Conservation (phyloP, 495 filamentous ascomycete species). For the Entonaema liquescens region DNA sequence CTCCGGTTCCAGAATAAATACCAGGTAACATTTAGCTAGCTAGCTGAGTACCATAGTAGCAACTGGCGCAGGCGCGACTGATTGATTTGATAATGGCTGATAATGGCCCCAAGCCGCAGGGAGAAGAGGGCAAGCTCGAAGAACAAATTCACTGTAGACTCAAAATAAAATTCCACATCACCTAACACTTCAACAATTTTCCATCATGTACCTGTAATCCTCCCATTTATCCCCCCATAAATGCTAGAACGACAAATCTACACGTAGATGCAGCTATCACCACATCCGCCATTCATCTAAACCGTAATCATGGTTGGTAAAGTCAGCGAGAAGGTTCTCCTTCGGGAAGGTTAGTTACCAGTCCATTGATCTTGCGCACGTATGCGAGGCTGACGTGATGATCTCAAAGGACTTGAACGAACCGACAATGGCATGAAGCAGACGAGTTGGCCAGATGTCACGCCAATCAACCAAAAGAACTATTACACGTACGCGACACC, state of each 20-base stretch:
- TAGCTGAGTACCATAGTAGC: conserved; percentile 10
- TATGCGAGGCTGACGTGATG: conserved; percentile 6
- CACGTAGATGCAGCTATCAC: conserved; percentile 27
- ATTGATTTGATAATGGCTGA: conserved; percentile 38
- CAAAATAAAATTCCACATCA: conserved; percentile 7
- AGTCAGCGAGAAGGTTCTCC: conserved; percentile 63
- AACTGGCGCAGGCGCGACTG: conserved; percentile 27
- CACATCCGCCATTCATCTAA: conserved; percentile 1
- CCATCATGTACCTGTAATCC: conserved; percentile 22
- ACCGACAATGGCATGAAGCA: conserved; percentile 98
- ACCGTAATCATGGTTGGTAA: conserved; percentile 58
- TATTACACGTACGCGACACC: conserved; percentile 87
- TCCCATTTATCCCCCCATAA: neutral
- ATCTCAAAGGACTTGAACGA: conserved; percentile 73
- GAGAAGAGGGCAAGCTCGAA: conserved; percentile 30
- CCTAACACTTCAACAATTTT: conserved; percentile 7
- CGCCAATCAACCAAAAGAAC: conserved; percentile 98
- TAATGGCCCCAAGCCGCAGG: conserved; percentile 32
- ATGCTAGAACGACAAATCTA: conserved; percentile 8
- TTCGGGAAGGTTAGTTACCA: conserved; percentile 54
- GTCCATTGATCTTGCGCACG: neutral
- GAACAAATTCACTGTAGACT: conserved; percentile 26
- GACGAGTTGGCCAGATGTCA: conserved; percentile 90
- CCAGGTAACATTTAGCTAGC: neutral
- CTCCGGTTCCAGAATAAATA: conserved; percentile 14